These are phyloP conservation scores for Psilocybe tampanensis DNA, from an alignment of 768 basidiomycete genomes.

Conservation along the genomic window DNA sequence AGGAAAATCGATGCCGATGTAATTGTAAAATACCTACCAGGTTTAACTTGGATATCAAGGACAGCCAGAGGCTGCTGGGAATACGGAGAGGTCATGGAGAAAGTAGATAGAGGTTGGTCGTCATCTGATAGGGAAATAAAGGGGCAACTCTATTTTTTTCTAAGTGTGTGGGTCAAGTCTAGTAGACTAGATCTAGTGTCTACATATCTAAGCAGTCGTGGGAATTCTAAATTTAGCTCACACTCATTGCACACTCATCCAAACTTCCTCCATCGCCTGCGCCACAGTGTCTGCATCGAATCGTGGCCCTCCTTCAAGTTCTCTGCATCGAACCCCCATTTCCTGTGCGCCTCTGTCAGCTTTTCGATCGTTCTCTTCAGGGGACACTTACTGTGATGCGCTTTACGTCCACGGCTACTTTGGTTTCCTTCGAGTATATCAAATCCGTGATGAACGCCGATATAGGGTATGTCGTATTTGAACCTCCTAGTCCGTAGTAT, in stretches of 20 bases:
- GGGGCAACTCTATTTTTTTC: slow-evolving; percentile 1
- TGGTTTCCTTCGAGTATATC: slow-evolving; percentile 69
- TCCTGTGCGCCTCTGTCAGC: slow-evolving; percentile 34
- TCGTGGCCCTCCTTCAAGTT: slow-evolving; percentile 35
- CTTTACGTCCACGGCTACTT: slow-evolving; percentile 61
- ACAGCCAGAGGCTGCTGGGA: neutral
- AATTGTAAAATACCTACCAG: neutral
- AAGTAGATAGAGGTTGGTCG: neutral
- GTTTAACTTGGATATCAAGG: neutral
- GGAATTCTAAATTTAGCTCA: slow-evolving; percentile 22
- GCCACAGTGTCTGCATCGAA: slow-evolving; percentile 24
- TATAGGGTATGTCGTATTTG: slow-evolving; percentile 64
- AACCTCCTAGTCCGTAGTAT: slow-evolving; percentile 63
- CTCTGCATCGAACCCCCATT: slow-evolving; percentile 62
- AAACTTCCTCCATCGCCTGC: slow-evolving; percentile 24
- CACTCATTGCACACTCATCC: slow-evolving; percentile 19
- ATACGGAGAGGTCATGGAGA: neutral
- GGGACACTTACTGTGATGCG: slow-evolving; percentile 58
- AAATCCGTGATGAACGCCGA: slow-evolving; percentile 88
- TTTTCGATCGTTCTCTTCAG: neutral
- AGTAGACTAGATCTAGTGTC: neutral
- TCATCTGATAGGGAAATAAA: neutral
- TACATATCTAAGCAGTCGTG: slow-evolving; percentile 14
- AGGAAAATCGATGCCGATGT: neutral
- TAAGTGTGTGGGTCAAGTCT: neutral